Conservation (phyloP, 2,329 filamentous ascomycete species). For the Purpureocillium lavendulum region DNA sequence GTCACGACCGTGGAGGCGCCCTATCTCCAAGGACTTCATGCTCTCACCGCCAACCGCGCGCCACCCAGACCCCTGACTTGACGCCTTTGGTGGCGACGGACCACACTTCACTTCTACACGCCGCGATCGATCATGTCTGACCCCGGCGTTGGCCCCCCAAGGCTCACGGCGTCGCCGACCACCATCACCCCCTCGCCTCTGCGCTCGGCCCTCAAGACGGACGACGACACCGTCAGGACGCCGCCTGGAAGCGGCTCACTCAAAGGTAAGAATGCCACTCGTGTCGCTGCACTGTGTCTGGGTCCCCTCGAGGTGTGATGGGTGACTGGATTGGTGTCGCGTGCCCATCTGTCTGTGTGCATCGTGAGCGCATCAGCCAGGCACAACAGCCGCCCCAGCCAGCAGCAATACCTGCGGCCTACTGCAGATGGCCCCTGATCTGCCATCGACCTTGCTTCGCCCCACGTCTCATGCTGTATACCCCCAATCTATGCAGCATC, state of each 20-base stretch:
- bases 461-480: no score
- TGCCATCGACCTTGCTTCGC: no score
- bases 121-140: not conserved
- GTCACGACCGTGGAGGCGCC: no score
- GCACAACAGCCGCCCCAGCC: no score
- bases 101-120: not conserved
- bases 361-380: no score
- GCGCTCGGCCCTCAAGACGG: conserved; percentile 34
- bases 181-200: conserved; percentile 19
- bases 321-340: not conserved
- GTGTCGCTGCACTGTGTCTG: not conserved
- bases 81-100: not conserved
- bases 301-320: not conserved
- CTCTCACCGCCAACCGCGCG: no score
- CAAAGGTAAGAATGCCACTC: conserved; percentile 28
- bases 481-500: no score
- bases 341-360: not conserved
- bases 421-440: no score
- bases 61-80: no score
- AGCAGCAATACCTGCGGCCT: no score
- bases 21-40: no score
- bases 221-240: conserved; percentile 30
- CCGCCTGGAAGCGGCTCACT: conserved; percentile 25
- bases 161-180: conserved; percentile 4
- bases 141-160: not conserved